A percentile compares a stretch with the other conserved stretches of the same genome.
These are phyloP conservation scores for Aspergillus amoenus DNA, from an alignment of 2,329 filamentous ascomycete species.

Conservation along the genomic window DNA sequence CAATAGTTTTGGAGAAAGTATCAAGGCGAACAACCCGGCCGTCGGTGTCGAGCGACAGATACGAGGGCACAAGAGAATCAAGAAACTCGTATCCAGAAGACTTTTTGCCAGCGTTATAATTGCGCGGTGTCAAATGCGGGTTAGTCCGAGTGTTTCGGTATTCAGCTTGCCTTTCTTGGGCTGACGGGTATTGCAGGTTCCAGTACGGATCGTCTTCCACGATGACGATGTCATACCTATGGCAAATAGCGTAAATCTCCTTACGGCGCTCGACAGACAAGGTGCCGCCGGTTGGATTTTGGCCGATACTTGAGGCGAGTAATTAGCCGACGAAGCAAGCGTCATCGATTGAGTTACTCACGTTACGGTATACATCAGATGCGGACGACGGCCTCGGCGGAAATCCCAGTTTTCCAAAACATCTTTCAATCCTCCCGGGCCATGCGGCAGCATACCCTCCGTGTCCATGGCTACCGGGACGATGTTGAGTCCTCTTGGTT, in stretches of 20 bases:
- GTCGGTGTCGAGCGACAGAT: slow-evolving; percentile 76
- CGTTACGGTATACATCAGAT: slow-evolving; percentile 88
- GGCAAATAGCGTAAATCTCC: slow-evolving; percentile 77
- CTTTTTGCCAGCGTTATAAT: slow-evolving; percentile 45
- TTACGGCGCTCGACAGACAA: slow-evolving; percentile 71
- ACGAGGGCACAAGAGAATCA: slow-evolving; percentile 80
- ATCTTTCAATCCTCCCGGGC: slow-evolving; percentile 71
- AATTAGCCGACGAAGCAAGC: slow-evolving; percentile 5
- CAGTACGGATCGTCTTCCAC: slow-evolving; percentile 95
- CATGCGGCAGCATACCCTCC: slow-evolving; percentile 74
- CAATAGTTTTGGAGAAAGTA: slow-evolving; percentile 91
- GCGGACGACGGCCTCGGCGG: slow-evolving; percentile 70
- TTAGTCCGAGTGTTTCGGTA: slow-evolving; percentile 28
- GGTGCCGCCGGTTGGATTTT: slow-evolving; percentile 81
- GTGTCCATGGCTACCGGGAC: slow-evolving; percentile 73
- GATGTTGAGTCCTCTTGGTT: slow-evolving; percentile 69
- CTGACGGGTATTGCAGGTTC: slow-evolving; percentile 85
- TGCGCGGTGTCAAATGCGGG: slow-evolving; percentile 36
- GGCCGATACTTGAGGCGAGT: slow-evolving; percentile 63
- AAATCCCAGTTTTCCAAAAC: slow-evolving; percentile 81
- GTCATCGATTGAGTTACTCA: slow-evolving; percentile 46
- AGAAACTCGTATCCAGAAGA: slow-evolving; percentile 73
- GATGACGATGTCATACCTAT: slow-evolving; percentile 84
- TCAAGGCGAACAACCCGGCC: slow-evolving; percentile 87
- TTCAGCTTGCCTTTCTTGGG: slow-evolving; percentile 46